Percentiles rank a stretch among this genome's conserved stretches.
phyloP scores from a whole-genome alignment of 2,329 filamentous ascomycete genomes.

The Pseudopithomyces maydicus region DNA sequence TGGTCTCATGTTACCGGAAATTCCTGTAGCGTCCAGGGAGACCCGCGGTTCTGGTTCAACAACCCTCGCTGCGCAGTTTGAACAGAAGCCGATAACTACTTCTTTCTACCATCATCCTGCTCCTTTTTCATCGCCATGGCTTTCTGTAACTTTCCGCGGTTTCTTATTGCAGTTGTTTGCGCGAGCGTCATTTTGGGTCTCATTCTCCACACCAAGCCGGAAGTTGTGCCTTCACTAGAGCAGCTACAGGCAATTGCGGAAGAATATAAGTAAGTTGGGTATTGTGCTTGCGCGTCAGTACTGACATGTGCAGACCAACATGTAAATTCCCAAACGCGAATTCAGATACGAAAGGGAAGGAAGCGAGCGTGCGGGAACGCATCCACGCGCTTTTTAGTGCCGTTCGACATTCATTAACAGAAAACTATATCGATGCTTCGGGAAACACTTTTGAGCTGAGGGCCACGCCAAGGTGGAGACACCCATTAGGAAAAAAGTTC shows the following conservation, averaged over 20 bases:
- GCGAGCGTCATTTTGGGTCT: neutral
- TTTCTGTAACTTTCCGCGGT: neutral
- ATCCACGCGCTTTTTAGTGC: conserved; percentile 5
- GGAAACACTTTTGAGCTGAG: conserved; percentile 5
- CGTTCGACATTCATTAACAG: conserved; percentile 1
- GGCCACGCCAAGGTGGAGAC: conserved; percentile 21
- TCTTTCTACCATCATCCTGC: neutral
- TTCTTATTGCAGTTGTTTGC: neutral
- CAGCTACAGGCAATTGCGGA: neutral
- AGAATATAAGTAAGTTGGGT: neutral
- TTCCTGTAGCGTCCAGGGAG: neutral
- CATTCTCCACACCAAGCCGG: conserved; percentile 2
- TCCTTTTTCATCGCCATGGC: conserved; percentile 1
- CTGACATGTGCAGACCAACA: neutral
- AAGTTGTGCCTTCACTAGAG: conserved; percentile 3
- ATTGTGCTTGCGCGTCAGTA: neutral
- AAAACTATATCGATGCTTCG: conserved; percentile 2
- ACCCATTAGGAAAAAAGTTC: conserved; percentile 29
- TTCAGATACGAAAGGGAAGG: neutral
- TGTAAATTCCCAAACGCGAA: neutral
- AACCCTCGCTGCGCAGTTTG: conserved; percentile 1
- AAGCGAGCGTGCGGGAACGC: neutral
- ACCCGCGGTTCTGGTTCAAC: neutral
- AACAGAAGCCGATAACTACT: neutral
- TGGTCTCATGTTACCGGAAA: neutral